Percentiles rank a stretch among this genome's conserved stretches.
phyloP scores from a whole-genome alignment of 495 filamentous ascomycete genomes.

The Amorphotheca resinae region DNA sequence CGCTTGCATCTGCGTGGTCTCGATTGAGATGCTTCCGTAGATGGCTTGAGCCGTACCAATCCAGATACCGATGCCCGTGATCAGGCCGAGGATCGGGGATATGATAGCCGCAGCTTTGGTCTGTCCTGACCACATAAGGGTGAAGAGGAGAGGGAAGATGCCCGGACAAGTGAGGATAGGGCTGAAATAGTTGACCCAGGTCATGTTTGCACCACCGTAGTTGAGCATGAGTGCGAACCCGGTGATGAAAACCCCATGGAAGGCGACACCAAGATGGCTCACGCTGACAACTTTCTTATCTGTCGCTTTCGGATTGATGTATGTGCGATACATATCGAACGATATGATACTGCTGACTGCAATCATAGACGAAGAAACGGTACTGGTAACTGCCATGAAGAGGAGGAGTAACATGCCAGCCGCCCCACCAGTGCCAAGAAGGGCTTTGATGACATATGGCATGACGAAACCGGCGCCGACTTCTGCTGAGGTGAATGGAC shows the following conservation, averaged over 20 bases:
- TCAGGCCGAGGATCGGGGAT: slow-evolving; percentile 49
- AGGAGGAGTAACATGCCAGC: slow-evolving; percentile 32
- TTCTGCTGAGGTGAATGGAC: slow-evolving; percentile 28
- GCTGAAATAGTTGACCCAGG: slow-evolving; percentile 60
- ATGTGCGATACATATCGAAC: slow-evolving; percentile 40
- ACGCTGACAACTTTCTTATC: slow-evolving; percentile 31
- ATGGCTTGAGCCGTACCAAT: slow-evolving; percentile 28
- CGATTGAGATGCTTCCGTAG: slow-evolving; percentile 32
- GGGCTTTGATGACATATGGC: slow-evolving; percentile 31
- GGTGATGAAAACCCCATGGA: slow-evolving; percentile 31
- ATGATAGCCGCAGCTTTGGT: slow-evolving; percentile 49
- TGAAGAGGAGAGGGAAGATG: slow-evolving; percentile 55
- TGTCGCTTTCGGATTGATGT: slow-evolving; percentile 31
- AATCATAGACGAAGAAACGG: slow-evolving; percentile 34
- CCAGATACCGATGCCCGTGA: slow-evolving; percentile 53
- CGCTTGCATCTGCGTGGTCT: slow-evolving; percentile 29
- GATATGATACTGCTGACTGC: slow-evolving; percentile 38
- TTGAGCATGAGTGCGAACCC: slow-evolving; percentile 28
- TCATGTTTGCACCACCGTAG: slow-evolving; percentile 28
- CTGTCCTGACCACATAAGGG: slow-evolving; percentile 54
- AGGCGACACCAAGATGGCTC: slow-evolving; percentile 31
- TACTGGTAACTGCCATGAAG: slow-evolving; percentile 39
- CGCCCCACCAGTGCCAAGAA: slow-evolving; percentile 35
- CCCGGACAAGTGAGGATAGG: slow-evolving; percentile 59
- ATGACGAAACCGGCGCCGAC: slow-evolving; percentile 31